Evolutionary conservation across 768 basidiomycete genomes (phyloP).

Genomic region (Sporobolomyces roseus): DNA sequence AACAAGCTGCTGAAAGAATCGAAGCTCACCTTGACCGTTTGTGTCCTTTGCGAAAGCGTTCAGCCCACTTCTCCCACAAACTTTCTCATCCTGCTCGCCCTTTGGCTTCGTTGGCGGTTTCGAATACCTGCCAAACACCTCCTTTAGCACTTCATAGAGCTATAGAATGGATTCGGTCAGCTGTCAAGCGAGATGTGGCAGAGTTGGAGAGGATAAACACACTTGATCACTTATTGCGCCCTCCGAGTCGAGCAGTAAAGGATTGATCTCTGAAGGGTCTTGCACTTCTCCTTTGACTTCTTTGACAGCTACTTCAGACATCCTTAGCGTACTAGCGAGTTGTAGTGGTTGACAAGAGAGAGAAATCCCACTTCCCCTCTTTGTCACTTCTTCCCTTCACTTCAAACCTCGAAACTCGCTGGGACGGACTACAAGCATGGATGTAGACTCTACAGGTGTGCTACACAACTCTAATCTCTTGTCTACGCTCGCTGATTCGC

Average conservation of each 20-base stretch:
- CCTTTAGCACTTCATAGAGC: slow-evolving; percentile 11
- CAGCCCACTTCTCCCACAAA: slow-evolving; percentile 11
- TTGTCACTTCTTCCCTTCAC: not conserved
- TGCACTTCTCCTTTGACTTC: not conserved
- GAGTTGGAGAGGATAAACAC: not conserved
- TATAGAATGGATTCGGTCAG: not conserved
- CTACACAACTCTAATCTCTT: too few relatives aligned
- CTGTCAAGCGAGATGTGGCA: not conserved
- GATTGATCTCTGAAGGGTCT: slow-evolving; percentile 3
- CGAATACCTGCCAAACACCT: slow-evolving; percentile 16
- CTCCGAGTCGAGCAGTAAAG: slow-evolving; percentile 14
- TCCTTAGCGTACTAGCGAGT: not conserved
- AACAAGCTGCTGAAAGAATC: not conserved
- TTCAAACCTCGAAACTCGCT: not conserved
- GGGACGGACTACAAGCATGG: too few relatives aligned
- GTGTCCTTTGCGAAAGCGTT: slow-evolving; percentile 24
- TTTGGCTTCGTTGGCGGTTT: not conserved
- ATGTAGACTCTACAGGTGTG: too few relatives aligned
- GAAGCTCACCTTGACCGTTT: slow-evolving; percentile 22
- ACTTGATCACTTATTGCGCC: slow-evolving; percentile 9
- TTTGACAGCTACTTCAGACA: not conserved
- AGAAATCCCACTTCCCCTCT: not conserved
- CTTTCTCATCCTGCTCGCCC: slow-evolving; percentile 5
- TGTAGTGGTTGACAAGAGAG: not conserved
- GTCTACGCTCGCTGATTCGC: too few relatives aligned